These are phyloP conservation scores for Akebia trifoliata DNA, from an alignment of 164 flowering plant genomes.

Conservation along the genomic window DNA sequence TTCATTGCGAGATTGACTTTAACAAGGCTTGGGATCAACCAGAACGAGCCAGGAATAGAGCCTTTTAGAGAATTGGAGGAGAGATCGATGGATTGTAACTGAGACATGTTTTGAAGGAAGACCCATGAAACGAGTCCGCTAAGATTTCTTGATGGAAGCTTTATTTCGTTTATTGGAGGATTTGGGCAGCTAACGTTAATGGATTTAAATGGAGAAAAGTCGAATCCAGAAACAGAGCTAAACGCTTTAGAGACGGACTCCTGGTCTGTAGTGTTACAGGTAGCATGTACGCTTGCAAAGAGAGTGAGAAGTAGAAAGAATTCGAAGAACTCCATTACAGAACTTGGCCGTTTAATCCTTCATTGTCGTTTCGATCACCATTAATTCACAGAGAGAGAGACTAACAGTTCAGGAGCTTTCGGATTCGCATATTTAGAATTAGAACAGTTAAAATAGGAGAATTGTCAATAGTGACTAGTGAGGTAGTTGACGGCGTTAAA, in stretches of 20 bases:
- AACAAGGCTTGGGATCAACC: slow-evolving; percentile 38
- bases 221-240: slow-evolving; percentile 49
- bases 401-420: background rate
- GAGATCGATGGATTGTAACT: slow-evolving; percentile 52
- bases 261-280: slow-evolving; percentile 45
- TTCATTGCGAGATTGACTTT: slow-evolving; percentile 62
- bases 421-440: background rate
- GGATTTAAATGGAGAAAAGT: slow-evolving; percentile 27
- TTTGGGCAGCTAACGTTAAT: slow-evolving; percentile 25
- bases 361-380: background rate
- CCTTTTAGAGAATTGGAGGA: slow-evolving; percentile 66
- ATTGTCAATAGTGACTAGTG: no score
- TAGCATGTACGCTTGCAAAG: slow-evolving; percentile 17
- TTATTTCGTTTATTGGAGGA: slow-evolving; percentile 33
- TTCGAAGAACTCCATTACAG: slow-evolving; percentile 19
- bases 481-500: no score
- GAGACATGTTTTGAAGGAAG: slow-evolving; percentile 43
- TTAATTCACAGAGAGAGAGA: slow-evolving; percentile 8
- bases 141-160: slow-evolving; percentile 50
- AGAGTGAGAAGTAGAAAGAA: slow-evolving; percentile 20
- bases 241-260: slow-evolving; percentile 43
- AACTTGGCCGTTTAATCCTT: background rate
- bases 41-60: slow-evolving; percentile 49
- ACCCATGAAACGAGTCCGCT: slow-evolving; percentile 71
- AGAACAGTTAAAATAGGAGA: no score